Percentiles rank a stretch among this genome's conserved stretches.
Evolutionary conservation across 2,329 filamentous ascomycete species (phyloP).

Genomic region (Neopestalotiopsis clavispora): DNA sequence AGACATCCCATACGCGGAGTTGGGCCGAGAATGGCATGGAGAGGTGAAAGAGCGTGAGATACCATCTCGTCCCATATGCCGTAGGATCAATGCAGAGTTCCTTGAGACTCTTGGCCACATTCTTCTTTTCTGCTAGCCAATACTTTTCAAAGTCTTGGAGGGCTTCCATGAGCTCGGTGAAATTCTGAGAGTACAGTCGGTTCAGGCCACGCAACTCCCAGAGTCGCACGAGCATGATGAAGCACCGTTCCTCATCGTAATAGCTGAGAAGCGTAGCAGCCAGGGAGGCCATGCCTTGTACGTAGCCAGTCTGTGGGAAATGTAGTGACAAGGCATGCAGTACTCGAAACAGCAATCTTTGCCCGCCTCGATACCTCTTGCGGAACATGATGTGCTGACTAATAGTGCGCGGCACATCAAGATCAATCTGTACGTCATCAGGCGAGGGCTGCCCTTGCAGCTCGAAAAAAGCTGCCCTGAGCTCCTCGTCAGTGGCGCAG

Average conservation of each 20-base stretch:
- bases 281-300: constrained; percentile 95
- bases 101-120: constrained; percentile 78
- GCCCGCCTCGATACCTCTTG: constrained; percentile 86
- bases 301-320: constrained; percentile 89
- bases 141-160: constrained; percentile 82
- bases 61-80: constrained; percentile 97
- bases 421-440: constrained; percentile 95
- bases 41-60: constrained; percentile 96
- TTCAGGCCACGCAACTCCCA: constrained; percentile 90
- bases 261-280: constrained; percentile 94
- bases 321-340: constrained; percentile 91
- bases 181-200: constrained; percentile 81
- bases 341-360: constrained; percentile 89
- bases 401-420: constrained; percentile 95
- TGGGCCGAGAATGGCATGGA: constrained; percentile 94
- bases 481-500: constrained; percentile 71
- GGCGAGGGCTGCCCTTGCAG: constrained; percentile 77
- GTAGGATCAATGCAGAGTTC: constrained; percentile 84
- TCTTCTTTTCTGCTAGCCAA: constrained; percentile 75
- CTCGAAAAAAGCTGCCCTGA: constrained; percentile 74
- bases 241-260: constrained; percentile 92
- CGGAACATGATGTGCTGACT: constrained; percentile 98
- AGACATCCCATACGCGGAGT: constrained; percentile 96
- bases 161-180: constrained; percentile 84
- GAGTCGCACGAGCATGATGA: constrained; percentile 94